These are phyloP conservation scores for Penicillium verhagenii DNA, from an alignment of 495 filamentous ascomycete species.

Conservation along the genomic window DNA sequence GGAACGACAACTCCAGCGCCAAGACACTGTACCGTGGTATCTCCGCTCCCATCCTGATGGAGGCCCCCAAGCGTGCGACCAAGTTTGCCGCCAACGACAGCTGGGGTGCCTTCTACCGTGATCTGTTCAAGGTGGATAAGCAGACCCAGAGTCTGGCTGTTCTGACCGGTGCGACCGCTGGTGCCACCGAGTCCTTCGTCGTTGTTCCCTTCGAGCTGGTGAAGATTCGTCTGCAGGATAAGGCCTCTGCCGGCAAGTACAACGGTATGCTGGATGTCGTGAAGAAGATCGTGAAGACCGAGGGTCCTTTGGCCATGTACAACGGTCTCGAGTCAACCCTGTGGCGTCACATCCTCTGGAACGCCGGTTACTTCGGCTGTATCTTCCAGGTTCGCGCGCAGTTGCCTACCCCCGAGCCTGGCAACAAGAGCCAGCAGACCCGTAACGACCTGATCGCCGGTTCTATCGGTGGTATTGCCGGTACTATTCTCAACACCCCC, in stretches of 20 bases:
- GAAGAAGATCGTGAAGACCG: constrained; percentile 74
- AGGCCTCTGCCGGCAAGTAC: constrained; percentile 91
- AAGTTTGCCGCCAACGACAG: constrained; percentile 99
- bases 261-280: constrained; percentile 91
- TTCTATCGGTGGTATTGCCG: constrained; percentile 82
- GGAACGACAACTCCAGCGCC: constrained; percentile 48
- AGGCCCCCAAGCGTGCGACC: constrained; percentile 96
- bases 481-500: constrained; percentile 93
- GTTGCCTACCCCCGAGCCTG: constrained; percentile 66
- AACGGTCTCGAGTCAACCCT: constrained; percentile 94
- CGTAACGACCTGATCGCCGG: constrained; percentile 86
- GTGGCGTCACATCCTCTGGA: constrained; percentile 98
- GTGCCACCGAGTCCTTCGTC: constrained; percentile 93
- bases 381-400: constrained; percentile 92
- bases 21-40: constrained; percentile 95
- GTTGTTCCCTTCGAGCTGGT: constrained; percentile 93
- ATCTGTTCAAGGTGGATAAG: constrained; percentile 74
- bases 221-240: constrained; percentile 96
- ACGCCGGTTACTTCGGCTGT: constrained; percentile 95
- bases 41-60: constrained; percentile 94
- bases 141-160: constrained; percentile 89
- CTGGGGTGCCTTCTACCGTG: constrained; percentile 91
- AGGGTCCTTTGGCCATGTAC: constrained; percentile 88
- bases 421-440: constrained; percentile 76
- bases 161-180: constrained; percentile 90